Base-by-base conservation (phyloP, 495 filamentous ascomycete genomes). In the Neurospora discreta region DNA sequence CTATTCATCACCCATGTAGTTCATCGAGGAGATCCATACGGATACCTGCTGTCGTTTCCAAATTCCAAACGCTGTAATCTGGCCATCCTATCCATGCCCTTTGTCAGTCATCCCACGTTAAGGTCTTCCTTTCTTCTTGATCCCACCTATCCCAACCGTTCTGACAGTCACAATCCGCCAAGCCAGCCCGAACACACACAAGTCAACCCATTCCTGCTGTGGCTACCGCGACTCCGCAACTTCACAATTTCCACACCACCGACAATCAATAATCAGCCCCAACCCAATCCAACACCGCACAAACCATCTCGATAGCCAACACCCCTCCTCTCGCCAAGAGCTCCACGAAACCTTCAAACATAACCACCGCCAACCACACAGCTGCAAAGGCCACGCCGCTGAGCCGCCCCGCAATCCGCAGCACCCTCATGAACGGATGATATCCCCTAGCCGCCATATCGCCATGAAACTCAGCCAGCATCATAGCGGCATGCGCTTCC, bases 261-360 rank as follows among this genome's bases (percentile, higher is more conserved):
- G 0, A 15, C 15, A 15, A 39, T 75, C 46, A 81, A 73, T 78
- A 80, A 46, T 77, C 79, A 6, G 78, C 78, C 23, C 79, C 79
- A 5, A 79, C 75, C 79, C 79, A 81, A 60, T 81, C 79, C 71
- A 80, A 46, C 20, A 78, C 70, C 5, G 72, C 78, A 71, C 77
- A 81, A 4, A 80, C 68, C 39, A 75, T 70, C 71, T 79, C 78
- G 0, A 80, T 74, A 3, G 73, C 79, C n/a, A 74, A 58, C 40
- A 79, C 68, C 6, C 70, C 75, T 11, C 78, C 75, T 44, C 69
- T 69, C 58, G 74, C 69, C 33, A 77, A 67, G 44, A 79, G 39
- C 16, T 65, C 73, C 11, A 81, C 43, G 7, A 78, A 69, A 18
- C 72, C 71, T 71, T 78, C 77, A 4, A 81, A 36, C 39, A 78